Base-by-base conservation (phyloP, 176 grass and related monocot species). In the Triticum timopheevii region DNA sequence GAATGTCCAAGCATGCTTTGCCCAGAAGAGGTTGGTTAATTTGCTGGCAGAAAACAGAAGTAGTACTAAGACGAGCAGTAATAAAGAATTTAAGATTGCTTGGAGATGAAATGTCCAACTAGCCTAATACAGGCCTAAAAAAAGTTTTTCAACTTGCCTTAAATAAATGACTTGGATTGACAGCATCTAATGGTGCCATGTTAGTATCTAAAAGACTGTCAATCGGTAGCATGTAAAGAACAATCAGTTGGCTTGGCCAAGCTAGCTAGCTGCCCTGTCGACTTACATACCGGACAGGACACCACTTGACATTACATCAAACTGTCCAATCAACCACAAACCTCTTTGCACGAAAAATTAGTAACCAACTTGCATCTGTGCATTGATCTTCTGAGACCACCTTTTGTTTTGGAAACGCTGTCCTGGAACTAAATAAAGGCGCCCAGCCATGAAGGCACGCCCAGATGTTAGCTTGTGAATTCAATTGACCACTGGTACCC, bases 71-170 rank as follows among this genome's bases (percentile, higher is more conserved):
- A 8, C 6, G 0, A 54, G 50, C 50, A 59, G 54, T 40, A 54
- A 54, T 54, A 49, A 70, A 54, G 47, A 50, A 54, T 54, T 27
- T 47, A 87, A 77, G 61, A 20, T 83, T 69, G 86, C 86, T 61
- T 88, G 24, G 25, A 47, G 17, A 77, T 69, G 71, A 88, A 68
- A 77, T 69, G 34, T 69, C 72, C 71, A 83, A 69, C 62, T 83
- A 77, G 59, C 65, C 67, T 24, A 16, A 88, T 82, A 47, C 20
- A 69, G 13, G 69, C 65, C 66, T 45, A 45, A 31, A 50, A 20
- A 9, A 78, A 1, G 13, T 27, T 85, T 9, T 56, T 66, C 13
- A 78, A 40, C 58, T 81, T 81, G 28, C 33, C 40, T 76, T n/a
- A 66, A 4, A 61, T 4, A 31, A n/a, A 8, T 61, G 24, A 62